phyloP scores from a whole-genome alignment of 148 eudicot species.

The Silene latifolia region DNA sequence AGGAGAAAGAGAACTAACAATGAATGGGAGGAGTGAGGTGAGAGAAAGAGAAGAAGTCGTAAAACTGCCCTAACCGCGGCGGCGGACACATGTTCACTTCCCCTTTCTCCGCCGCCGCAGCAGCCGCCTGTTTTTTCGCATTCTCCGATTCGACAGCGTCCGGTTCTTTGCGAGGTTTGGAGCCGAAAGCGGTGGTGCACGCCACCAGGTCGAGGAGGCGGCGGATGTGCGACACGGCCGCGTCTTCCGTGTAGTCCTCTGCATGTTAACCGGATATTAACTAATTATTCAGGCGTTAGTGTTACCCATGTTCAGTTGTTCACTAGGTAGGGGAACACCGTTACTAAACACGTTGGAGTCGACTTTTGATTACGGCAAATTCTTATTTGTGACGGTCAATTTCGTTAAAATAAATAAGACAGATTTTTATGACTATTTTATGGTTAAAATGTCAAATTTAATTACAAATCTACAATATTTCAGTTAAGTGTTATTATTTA shows the following conservation, averaged over 20 bases:
- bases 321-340: too few relatives aligned
- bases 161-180: conserved; percentile 3
- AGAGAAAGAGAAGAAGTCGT: conserved; percentile 90
- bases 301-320: too few relatives aligned
- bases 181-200: conserved; percentile 65
- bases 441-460: too few relatives aligned
- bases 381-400: too few relatives aligned
- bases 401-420: too few relatives aligned
- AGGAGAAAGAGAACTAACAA: conserved; percentile 44
- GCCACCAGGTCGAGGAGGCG: conserved; percentile 84
- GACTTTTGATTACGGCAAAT: too few relatives aligned
- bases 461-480: too few relatives aligned
- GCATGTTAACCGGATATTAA: not conserved
- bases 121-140: conserved; percentile 11
- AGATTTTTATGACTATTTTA: too few relatives aligned
- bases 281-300: conserved; percentile 3
- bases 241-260: conserved; percentile 73
- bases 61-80: conserved; percentile 75
- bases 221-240: conserved; percentile 66
- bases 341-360: too few relatives aligned
- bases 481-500: too few relatives aligned
- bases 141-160: conserved; percentile 18
- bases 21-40: conserved; percentile 84
- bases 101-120: conserved; percentile 33
- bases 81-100: conserved; percentile 62